Evolutionary conservation across 768 basidiomycete genomes (phyloP).

Genomic region (Chiua virens): DNA sequence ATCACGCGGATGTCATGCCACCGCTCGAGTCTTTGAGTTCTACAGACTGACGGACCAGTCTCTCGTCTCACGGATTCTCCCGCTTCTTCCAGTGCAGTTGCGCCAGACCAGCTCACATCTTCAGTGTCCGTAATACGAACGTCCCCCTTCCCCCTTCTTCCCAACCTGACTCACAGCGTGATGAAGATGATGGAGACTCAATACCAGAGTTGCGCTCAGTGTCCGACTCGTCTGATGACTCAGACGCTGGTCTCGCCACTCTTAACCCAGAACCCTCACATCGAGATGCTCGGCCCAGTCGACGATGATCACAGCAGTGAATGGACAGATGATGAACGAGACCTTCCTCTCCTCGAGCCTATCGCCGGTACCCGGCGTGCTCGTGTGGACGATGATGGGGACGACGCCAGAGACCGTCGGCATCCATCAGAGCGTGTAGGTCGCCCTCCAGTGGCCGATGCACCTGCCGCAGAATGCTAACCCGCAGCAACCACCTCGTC

Average conservation of each 20-base stretch:
- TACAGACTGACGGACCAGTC: not conserved
- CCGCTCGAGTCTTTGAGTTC: slow-evolving; percentile 4
- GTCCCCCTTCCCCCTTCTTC: slow-evolving; percentile 6
- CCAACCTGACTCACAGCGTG: slow-evolving; percentile 3
- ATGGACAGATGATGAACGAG: slow-evolving; percentile 32
- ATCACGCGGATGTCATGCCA: not conserved
- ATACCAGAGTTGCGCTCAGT: slow-evolving; percentile 44
- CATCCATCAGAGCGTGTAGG: slow-evolving; percentile 61
- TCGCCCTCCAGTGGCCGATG: slow-evolving; percentile 25
- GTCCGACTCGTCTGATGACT: slow-evolving; percentile 39
- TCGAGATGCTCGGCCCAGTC: slow-evolving; percentile 19
- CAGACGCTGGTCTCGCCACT: slow-evolving; percentile 29
- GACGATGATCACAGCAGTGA: slow-evolving; percentile 31
- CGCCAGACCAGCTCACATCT: not conserved
- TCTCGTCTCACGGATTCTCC: not conserved
- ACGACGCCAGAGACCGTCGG: slow-evolving; percentile 59
- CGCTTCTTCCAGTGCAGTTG: slow-evolving; percentile 1
- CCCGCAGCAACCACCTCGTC: slow-evolving; percentile 18
- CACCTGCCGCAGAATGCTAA: slow-evolving; percentile 25
- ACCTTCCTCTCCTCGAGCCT: slow-evolving; percentile 33
- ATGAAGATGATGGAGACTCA: slow-evolving; percentile 35
- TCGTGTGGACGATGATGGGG: slow-evolving; percentile 61
- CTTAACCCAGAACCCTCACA: slow-evolving; percentile 30
- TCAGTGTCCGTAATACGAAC: slow-evolving; percentile 3
- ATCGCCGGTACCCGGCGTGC: slow-evolving; percentile 45